These are phyloP conservation scores for Phragmites australis DNA, from an alignment of 176 grass and related monocot species.

Conservation along the genomic window DNA sequence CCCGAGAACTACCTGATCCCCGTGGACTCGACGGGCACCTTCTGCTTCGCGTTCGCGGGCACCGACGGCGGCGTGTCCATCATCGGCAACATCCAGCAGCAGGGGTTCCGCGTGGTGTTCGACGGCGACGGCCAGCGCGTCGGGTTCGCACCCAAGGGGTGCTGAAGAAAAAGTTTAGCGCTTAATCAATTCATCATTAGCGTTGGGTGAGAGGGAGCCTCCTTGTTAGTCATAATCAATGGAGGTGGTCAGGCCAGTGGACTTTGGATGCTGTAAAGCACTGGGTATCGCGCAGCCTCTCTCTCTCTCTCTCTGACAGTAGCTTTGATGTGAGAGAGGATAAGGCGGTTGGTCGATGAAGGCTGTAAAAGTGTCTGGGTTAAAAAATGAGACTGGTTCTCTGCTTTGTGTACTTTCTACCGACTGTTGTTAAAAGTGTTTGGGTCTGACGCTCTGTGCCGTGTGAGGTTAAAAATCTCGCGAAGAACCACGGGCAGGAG, in stretches of 20 bases:
- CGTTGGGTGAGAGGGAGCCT: constrained; percentile 3
- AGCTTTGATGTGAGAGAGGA: constrained; percentile 22
- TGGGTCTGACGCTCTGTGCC: neutral
- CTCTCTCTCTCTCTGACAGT: neutral
- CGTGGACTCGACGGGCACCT: constrained; percentile 78
- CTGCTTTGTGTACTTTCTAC: neutral
- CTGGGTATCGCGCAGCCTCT: neutral
- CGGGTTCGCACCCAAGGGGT: constrained; percentile 68
- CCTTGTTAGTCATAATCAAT: constrained; percentile 39
- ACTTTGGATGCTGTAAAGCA: constrained; percentile 42
- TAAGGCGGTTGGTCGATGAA: constrained; percentile 21
- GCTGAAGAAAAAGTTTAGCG: constrained; percentile 3
- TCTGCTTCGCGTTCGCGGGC: constrained; percentile 96
- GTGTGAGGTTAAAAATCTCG: neutral
- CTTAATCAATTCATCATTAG: constrained; percentile 3
- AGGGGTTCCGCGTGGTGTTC: constrained; percentile 90
- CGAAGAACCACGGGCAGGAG: neutral
- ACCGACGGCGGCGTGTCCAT: constrained; percentile 86
- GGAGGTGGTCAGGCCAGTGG: neutral
- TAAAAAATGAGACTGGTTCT: neutral
- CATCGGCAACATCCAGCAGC: constrained; percentile 97
- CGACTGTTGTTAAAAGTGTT: neutral
- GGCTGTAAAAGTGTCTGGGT: constrained; percentile 32
- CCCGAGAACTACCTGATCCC: constrained; percentile 99
- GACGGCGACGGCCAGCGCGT: constrained; percentile 60